Percentiles rank a stretch among this genome's conserved stretches.
phyloP scores from a whole-genome alignment of 1,284 basidiomycete genomes.

The Mycosarcoma maydis region DNA sequence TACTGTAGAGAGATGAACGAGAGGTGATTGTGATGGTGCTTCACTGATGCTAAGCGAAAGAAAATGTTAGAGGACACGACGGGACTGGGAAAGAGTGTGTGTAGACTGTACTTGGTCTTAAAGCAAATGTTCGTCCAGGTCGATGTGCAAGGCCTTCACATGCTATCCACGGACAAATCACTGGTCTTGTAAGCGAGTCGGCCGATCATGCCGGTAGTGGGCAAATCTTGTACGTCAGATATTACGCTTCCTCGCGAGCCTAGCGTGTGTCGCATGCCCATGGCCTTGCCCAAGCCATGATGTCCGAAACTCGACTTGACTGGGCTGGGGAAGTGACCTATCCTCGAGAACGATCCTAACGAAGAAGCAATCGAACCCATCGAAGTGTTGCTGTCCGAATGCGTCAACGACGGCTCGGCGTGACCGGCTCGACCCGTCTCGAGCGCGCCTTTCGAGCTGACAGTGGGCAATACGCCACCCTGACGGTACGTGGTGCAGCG shows the following conservation, averaged over 20 bases:
- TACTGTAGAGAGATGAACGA: background rate
- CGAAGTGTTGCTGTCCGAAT: constrained; percentile 35
- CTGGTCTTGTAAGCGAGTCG: constrained; percentile 42
- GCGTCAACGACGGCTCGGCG: constrained; percentile 22
- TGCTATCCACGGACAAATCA: constrained; percentile 27
- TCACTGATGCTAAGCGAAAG: background rate
- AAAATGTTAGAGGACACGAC: background rate
- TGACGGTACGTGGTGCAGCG: constrained; percentile 33
- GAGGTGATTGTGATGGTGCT: background rate
- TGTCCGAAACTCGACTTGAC: constrained; percentile 18
- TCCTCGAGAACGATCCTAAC: constrained; percentile 35
- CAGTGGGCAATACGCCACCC: constrained; percentile 43
- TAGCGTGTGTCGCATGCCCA: constrained; percentile 21
- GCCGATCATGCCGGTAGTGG: constrained; percentile 6
- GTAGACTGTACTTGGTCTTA: no score
- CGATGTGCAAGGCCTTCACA: background rate
- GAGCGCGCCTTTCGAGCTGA: constrained; percentile 47
- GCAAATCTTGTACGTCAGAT: constrained; percentile 7
- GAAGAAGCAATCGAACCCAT: constrained; percentile 36
- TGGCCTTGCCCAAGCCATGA: constrained; percentile 20
- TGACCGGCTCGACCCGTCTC: constrained; percentile 26
- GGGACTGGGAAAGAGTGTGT: background rate
- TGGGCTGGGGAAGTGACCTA: constrained; percentile 32
- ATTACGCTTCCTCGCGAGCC: constrained; percentile 10
- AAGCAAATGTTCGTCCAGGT: no score